Evolutionary conservation across 305 asterid genomes (phyloP).

Genomic region (Fraxinus platypoda): DNA sequence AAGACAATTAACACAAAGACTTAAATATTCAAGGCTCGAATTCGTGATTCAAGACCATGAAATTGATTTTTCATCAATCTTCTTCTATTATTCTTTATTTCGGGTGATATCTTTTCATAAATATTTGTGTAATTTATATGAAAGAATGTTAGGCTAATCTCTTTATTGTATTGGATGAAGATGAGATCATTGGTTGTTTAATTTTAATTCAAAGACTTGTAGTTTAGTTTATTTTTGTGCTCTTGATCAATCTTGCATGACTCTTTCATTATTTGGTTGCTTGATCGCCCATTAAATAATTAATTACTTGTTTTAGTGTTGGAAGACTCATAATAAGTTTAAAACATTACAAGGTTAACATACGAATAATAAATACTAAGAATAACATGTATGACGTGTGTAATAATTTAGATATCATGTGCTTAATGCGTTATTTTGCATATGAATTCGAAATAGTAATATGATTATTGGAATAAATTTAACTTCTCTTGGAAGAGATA

Average conservation of each 20-base stretch:
- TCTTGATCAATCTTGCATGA: background rate
- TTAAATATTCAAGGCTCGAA: background rate
- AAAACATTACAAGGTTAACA: background rate
- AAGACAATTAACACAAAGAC: too few species aligned
- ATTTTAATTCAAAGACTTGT: background rate
- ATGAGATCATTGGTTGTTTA: background rate
- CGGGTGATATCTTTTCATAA: background rate
- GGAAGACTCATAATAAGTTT: background rate
- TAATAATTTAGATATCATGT: background rate
- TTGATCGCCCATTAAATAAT: background rate
- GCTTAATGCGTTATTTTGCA: background rate
- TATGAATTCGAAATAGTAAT: too few species aligned
- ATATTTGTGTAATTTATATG: too few species aligned
- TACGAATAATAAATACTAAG: too few species aligned
- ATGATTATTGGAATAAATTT: too few species aligned
- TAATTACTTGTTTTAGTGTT: too few species aligned
- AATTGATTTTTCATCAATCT: background rate
- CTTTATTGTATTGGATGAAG: background rate
- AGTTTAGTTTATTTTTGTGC: background rate
- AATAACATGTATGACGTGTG: background rate
- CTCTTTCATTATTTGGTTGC: background rate
- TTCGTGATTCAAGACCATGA: background rate
- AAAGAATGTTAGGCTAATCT: background rate
- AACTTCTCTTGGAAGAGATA: too few species aligned
- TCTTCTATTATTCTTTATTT: background rate